Conservation (phyloP, 192 early-diverging fungal species). For the Lunasporangiospora selenospora region DNA sequence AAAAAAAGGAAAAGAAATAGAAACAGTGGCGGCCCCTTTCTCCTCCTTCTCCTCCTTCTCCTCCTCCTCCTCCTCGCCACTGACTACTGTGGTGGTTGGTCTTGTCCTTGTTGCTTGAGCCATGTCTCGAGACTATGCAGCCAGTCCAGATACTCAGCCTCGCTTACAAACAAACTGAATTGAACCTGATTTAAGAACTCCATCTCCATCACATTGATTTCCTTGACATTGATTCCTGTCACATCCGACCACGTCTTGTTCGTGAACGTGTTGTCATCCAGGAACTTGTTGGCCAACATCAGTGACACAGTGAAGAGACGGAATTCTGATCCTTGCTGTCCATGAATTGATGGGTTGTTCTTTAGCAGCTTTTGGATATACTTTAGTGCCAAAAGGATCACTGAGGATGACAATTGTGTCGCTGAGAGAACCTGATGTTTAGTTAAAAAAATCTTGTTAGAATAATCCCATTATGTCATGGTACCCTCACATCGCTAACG, state of each 20-base stretch:
- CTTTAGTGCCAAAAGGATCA: constrained; percentile 66
- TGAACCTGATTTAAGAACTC: constrained; percentile 83
- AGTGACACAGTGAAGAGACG: constrained; percentile 83
- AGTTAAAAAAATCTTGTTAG: too few relatives aligned
- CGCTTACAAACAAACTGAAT: constrained; percentile 74
- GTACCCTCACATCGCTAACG: too few relatives aligned
- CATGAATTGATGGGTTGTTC: constrained; percentile 62
- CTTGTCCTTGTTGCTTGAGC: constrained; percentile 47
- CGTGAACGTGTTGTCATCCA: constrained; percentile 92
- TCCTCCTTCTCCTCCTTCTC: too few relatives aligned
- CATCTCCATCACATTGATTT: constrained; percentile 89
- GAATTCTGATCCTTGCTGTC: constrained; percentile 77
- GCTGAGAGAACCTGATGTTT: constrained; percentile 62
- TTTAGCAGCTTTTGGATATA: constrained; percentile 67
- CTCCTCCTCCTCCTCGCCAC: too few relatives aligned
- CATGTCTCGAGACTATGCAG: constrained; percentile 51
- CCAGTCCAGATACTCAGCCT: constrained; percentile 78
- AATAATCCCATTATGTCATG: too few relatives aligned
- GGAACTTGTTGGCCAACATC: constrained; percentile 85
- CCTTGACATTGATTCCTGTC: constrained; percentile 75
- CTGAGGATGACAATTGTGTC: constrained; percentile 67
- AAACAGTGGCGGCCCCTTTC: too few relatives aligned
- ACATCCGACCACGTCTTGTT: constrained; percentile 91
- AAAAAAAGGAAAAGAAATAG: too few relatives aligned
- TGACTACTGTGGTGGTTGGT: too few relatives aligned